A percentile compares a stretch with the other conserved stretches of the same genome.
phyloP scores from a whole-genome alignment of 2,329 filamentous ascomycete genomes.

The Aureobasidium sp. region DNA sequence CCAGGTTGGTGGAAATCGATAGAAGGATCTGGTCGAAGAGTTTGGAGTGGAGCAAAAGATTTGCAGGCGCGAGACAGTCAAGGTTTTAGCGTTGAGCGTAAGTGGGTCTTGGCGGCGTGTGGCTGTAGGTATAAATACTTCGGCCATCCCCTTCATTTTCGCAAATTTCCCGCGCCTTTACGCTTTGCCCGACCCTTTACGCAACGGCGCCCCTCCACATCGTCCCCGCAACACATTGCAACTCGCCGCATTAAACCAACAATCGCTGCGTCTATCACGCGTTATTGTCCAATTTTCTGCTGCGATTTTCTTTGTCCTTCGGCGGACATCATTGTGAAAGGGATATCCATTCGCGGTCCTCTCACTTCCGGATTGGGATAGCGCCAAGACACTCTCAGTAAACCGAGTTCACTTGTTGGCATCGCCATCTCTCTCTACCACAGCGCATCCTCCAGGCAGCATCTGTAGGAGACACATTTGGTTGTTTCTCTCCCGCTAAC shows the following conservation, averaged over 20 bases:
- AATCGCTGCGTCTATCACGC: slow-evolving; percentile 6
- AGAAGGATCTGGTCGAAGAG: slow-evolving; percentile 5
- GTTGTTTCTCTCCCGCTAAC: slow-evolving; percentile 88
- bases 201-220: slow-evolving; percentile 13
- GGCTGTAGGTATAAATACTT: slow-evolving; percentile 7
- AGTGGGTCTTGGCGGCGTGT: background rate
- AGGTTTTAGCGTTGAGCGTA: slow-evolving; percentile 8
- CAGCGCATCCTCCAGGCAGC: slow-evolving; percentile 30
- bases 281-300: slow-evolving; percentile 12
- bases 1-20: slow-evolving; percentile 12
- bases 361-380: slow-evolving; percentile 8
- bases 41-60: slow-evolving; percentile 5
- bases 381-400: background rate
- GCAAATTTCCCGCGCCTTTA: slow-evolving; percentile 12
- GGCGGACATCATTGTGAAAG: background rate
- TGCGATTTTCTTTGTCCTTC: slow-evolving; percentile 13
- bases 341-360: background rate
- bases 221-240: slow-evolving; percentile 12
- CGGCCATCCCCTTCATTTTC: background rate
- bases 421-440: slow-evolving; percentile 9
- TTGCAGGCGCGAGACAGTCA: slow-evolving; percentile 12
- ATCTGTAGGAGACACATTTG: slow-evolving; percentile 86
- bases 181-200: slow-evolving; percentile 10
- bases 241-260: slow-evolving; percentile 11
- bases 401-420: background rate